Evolutionary conservation across 202 grass and related monocot genomes (phyloP), one percentile per base, ranked within the genome.

Genomic region (Schoenoplectus tabernaemontani): DNA sequence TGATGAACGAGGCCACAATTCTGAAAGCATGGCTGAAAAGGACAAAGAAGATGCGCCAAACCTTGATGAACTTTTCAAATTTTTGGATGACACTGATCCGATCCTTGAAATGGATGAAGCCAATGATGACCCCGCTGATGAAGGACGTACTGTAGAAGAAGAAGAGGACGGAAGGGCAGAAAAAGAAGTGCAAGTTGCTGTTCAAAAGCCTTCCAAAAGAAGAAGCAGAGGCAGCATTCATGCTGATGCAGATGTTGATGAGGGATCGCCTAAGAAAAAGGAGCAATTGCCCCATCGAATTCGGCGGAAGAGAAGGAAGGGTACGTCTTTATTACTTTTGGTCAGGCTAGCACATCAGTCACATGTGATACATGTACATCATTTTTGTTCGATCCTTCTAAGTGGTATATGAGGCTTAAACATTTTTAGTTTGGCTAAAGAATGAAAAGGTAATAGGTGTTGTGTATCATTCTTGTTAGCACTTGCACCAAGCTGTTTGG

Each of bases 291-390:
- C 78, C 5, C 78, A 80, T 64, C 57, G 57, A 53, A 80, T 63
- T 23, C 37, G 59, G 42, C 19, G 15, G 46, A 80, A 80, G 78
- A 80, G 78, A 80, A 64, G 78, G 44, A 60, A 64, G 65, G 78
- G 78, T 80, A 65, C 36, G 13, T 6, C 1, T 54, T 75, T 8
- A 54, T 75, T 53, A 13, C 4, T 5, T n/a, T 10, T 44, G 16
- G 7, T 19, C 26, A 54, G 26, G 22, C 0, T 75, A 75, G 47
- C 15, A 75, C 15, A 4, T n/a, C 15, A 54, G 8, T 34, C 30
- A 19, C 28, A 1, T 6, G 15, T 34, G 22, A 46, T 16, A 46
- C 19, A 9, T 70, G 22, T 47, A 7, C 41, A 3, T 70, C n/a
- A 47, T 70, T 13, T 70, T 70, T 2, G 3, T 70, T 39, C 42